Evolutionary conservation across 768 basidiomycete species (phyloP).

Genomic region (Rhodosporidiobolus odoratus): DNA sequence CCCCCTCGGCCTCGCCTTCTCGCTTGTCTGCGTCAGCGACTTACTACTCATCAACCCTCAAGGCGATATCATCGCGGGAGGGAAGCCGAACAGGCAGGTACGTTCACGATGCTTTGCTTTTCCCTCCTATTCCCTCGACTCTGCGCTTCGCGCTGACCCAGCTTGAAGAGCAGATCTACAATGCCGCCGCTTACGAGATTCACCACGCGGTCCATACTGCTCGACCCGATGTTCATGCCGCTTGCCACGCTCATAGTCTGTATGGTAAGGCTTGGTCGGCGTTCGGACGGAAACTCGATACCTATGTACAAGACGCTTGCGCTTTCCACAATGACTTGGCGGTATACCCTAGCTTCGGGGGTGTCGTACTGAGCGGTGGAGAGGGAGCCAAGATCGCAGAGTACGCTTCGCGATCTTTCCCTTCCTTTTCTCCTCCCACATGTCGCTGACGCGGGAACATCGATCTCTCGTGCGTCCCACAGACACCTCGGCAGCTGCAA

Average conservation of each 20-base stretch:
- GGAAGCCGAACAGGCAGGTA: slow-evolving; percentile 37
- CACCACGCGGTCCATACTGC: slow-evolving; percentile 30
- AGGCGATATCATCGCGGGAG: slow-evolving; percentile 35
- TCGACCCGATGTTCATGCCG: slow-evolving; percentile 34
- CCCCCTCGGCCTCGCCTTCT: slow-evolving; percentile 35
- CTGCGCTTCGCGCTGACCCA: not conserved
- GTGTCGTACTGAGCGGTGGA: slow-evolving; percentile 33
- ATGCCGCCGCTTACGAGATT: not conserved
- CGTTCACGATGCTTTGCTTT: slow-evolving; percentile 51
- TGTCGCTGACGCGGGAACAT: no score
- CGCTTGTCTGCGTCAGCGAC: slow-evolving; percentile 27
- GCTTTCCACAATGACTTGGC: slow-evolving; percentile 33
- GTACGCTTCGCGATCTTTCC: not conserved
- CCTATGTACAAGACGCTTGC: slow-evolving; percentile 35
- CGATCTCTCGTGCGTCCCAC: not conserved
- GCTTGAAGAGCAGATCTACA: not conserved
- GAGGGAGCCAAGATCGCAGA: slow-evolving; percentile 37
- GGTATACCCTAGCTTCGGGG: slow-evolving; percentile 35
- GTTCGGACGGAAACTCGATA: slow-evolving; percentile 32
- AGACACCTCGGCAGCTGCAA: slow-evolving; percentile 1
- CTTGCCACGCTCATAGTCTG: slow-evolving; percentile 34
- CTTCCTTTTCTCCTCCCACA: not conserved
- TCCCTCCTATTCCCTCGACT: slow-evolving; percentile 42
- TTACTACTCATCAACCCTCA: slow-evolving; percentile 33
- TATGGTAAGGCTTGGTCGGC: slow-evolving; percentile 29